Evolutionary conservation across 768 basidiomycete genomes (phyloP).

Genomic region (Lactarius evosmus): DNA sequence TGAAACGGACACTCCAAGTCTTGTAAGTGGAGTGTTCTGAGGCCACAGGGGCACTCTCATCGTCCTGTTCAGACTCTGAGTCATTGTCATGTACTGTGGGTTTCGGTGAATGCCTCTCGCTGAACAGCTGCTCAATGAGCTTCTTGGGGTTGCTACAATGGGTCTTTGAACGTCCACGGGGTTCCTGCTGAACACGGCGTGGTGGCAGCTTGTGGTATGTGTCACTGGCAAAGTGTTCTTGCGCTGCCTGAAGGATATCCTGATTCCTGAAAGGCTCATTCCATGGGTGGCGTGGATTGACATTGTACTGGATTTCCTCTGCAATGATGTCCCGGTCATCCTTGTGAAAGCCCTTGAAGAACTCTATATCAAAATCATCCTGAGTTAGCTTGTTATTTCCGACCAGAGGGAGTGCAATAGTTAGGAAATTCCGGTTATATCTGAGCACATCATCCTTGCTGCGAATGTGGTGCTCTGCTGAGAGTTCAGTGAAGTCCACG

Average conservation of each 20-base stretch:
- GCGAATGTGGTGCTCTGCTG: neutral
- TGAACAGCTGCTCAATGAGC: too few species aligned
- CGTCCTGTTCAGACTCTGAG: too few species aligned
- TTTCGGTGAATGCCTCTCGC: neutral
- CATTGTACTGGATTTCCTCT: accelerated
- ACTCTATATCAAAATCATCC: neutral
- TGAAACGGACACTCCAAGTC: neutral
- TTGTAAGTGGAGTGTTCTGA: neutral
- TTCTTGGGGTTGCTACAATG: too few species aligned
- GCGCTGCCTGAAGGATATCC: too few species aligned
- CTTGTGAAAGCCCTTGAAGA: neutral
- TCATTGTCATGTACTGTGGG: accelerated
- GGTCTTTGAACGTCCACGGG: too few species aligned
- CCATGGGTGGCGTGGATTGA: neutral
- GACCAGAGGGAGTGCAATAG: neutral
- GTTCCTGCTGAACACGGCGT: too few species aligned
- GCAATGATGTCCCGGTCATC: neutral
- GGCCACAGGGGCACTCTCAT: too few species aligned
- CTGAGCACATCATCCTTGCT: neutral
- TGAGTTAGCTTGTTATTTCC: neutral
- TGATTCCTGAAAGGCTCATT: neutral
- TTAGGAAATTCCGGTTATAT: neutral
- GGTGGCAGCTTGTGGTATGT: neutral
- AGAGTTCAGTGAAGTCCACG: neutral
- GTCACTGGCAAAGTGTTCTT: neutral